These are phyloP conservation scores for Homolaphlyctis polyrhiza DNA, from an alignment of 371 early-diverging fungal species.

Conservation along the genomic window DNA sequence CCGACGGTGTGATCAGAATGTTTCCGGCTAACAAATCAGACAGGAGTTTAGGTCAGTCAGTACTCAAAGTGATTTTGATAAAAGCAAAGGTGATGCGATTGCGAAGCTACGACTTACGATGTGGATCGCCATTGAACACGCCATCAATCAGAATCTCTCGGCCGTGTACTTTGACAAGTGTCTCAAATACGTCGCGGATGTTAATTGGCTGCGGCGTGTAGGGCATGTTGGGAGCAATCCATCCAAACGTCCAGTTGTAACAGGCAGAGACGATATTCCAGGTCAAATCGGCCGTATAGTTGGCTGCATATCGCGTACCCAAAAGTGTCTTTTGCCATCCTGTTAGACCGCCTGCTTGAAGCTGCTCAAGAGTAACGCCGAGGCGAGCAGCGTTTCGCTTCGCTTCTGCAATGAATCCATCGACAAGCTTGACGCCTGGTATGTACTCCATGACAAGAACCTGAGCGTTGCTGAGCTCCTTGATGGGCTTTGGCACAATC, in stretches of 20 bases:
- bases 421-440: slow-evolving; percentile 3
- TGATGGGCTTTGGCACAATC: not conserved
- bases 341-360: not conserved
- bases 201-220: not conserved
- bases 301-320: not conserved
- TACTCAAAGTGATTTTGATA: too few relatives aligned
- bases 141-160: slow-evolving; percentile 15
- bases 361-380: not conserved
- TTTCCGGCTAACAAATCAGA: slow-evolving; percentile 18
- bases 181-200: not conserved
- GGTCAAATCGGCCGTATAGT: not conserved
- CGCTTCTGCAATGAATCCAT: not conserved
- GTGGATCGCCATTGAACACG: slow-evolving; percentile 18
- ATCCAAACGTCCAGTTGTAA: slow-evolving; percentile 4
- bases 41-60: too few relatives aligned
- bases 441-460: slow-evolving; percentile 7
- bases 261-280: not conserved
- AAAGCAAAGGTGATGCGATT: too few relatives aligned
- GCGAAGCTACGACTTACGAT: slow-evolving; percentile 12
- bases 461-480: not conserved
- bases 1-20: slow-evolving; percentile 9
- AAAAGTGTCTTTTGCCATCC: too few relatives aligned
- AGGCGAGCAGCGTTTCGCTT: not conserved
- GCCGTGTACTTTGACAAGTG: slow-evolving; percentile 12
- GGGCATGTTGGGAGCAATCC: slow-evolving; percentile 3